These are phyloP conservation scores for Penicillium sp. DNA, from an alignment of 2,329 filamentous ascomycete genomes.

Conservation along the genomic window DNA sequence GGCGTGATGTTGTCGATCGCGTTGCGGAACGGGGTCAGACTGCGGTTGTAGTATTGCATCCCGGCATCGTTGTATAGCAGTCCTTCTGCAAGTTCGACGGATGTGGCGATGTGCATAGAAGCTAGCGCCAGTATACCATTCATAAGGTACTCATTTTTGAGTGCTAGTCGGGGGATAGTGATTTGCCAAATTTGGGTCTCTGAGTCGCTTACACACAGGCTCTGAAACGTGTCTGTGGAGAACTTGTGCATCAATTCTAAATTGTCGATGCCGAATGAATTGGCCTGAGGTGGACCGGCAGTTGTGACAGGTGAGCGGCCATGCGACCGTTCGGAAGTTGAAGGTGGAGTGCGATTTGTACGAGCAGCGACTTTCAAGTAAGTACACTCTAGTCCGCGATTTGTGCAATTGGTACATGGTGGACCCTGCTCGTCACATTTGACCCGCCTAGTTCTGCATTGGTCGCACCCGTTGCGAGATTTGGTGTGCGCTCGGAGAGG, in stretches of 20 bases:
- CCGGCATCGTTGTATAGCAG: conserved; percentile 28
- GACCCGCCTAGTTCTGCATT: conserved; percentile 20
- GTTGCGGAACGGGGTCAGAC: conserved; percentile 29
- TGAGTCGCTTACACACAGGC: conserved; percentile 32
- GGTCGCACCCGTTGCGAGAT: conserved; percentile 28
- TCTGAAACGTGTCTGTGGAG: conserved; percentile 47
- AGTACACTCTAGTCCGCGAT: conserved; percentile 28
- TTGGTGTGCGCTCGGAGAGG: conserved; percentile 23
- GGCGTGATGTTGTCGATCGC: conserved; percentile 29
- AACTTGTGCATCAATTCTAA: conserved; percentile 55
- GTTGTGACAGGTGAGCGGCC: neutral
- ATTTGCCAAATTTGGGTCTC: conserved; percentile 36
- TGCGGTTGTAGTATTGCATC: conserved; percentile 28
- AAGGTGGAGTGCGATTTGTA: neutral
- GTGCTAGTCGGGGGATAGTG: conserved; percentile 35
- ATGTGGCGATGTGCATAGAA: conserved; percentile 38
- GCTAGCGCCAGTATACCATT: conserved; percentile 40
- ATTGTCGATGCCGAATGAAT: conserved; percentile 30
- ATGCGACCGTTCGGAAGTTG: neutral
- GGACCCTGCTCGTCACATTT: conserved; percentile 37
- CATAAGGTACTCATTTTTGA: conserved; percentile 39
- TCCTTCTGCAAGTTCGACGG: conserved; percentile 12
- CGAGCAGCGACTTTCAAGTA: conserved; percentile 19
- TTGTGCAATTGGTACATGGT: conserved; percentile 33
- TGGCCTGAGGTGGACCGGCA: neutral